A percentile compares a stretch with the other conserved stretches of the same genome.
phyloP scores from a whole-genome alignment of 2,329 filamentous ascomycete genomes.

The Ambrosiella xylebori region DNA sequence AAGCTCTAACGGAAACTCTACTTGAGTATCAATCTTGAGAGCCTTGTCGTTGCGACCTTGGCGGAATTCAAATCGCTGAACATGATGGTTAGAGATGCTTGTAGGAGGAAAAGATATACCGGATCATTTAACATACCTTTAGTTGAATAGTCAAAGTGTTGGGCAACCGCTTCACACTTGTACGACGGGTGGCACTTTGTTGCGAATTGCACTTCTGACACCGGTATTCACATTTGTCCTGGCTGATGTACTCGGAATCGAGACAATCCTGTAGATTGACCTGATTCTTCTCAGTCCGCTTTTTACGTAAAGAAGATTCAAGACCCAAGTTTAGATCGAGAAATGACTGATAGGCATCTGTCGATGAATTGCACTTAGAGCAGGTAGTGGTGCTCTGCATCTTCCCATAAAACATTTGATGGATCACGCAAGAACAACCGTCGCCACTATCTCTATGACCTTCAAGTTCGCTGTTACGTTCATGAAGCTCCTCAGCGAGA shows the following conservation, averaged over 20 bases:
- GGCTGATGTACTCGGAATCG: conserved; percentile 68
- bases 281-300: conserved; percentile 26
- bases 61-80: conserved; percentile 54
- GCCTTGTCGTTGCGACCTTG: conserved; percentile 48
- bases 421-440: conserved; percentile 75
- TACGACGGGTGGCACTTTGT: conserved; percentile 67
- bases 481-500: conserved; percentile 77
- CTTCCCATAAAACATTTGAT: conserved; percentile 87
- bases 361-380: conserved; percentile 68
- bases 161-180: conserved; percentile 69
- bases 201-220: conserved; percentile 64
- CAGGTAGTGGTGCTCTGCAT: conserved; percentile 82
- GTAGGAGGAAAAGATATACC: not conserved
- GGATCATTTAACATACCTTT: conserved; percentile 41
- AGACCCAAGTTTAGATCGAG: conserved; percentile 79
- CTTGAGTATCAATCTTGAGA: conserved; percentile 73
- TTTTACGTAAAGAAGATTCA: conserved; percentile 51
- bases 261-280: conserved; percentile 56
- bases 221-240: conserved; percentile 77
- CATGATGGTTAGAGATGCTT: not conserved
- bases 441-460: conserved; percentile 43
- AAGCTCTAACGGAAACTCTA: conserved; percentile 70
- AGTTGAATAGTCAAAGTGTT: conserved; percentile 84
- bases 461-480: conserved; percentile 48
- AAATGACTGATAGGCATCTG: conserved; percentile 71